A percentile compares a stretch with the other conserved stretches of the same genome.
phyloP scores from a whole-genome alignment of 768 basidiomycete genomes.

The Naganishia vaughanmartiniae region DNA sequence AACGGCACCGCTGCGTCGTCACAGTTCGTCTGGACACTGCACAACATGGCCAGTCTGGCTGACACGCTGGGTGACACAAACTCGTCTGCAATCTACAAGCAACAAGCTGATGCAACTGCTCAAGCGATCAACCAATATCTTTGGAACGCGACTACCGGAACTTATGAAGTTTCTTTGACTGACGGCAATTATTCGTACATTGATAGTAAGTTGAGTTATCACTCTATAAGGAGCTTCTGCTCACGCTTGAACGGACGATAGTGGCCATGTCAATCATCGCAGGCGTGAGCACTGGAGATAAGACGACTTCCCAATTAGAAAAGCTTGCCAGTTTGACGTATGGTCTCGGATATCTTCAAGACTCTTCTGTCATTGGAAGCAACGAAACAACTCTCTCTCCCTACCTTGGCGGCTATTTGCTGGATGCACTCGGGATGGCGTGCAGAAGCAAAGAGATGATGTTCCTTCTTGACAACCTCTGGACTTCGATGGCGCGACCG shows the following conservation, averaged over 20 bases:
- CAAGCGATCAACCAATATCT: neutral
- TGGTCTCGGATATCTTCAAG: neutral
- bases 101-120: neutral
- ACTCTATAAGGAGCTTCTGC: too few species aligned
- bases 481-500: neutral
- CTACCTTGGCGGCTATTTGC: neutral
- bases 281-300: constrained; percentile 5
- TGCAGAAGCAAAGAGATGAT: neutral
- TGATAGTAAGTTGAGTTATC: neutral
- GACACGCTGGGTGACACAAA: neutral
- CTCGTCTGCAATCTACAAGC: neutral
- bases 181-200: constrained; percentile 15
- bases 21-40: neutral
- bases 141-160: neutral
- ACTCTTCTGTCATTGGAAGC: neutral
- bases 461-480: constrained; percentile 6
- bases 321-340: neutral
- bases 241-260: neutral
- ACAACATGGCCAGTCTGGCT: neutral
- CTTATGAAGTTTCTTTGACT: neutral
- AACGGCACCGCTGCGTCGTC: neutral
- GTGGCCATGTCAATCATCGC: constrained; percentile 15
- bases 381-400: constrained; percentile 1
- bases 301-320: neutral
- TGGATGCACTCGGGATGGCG: neutral